These are phyloP conservation scores for Tephrocybe rancida DNA, from an alignment of 768 basidiomycete genomes.

Conservation along the genomic window DNA sequence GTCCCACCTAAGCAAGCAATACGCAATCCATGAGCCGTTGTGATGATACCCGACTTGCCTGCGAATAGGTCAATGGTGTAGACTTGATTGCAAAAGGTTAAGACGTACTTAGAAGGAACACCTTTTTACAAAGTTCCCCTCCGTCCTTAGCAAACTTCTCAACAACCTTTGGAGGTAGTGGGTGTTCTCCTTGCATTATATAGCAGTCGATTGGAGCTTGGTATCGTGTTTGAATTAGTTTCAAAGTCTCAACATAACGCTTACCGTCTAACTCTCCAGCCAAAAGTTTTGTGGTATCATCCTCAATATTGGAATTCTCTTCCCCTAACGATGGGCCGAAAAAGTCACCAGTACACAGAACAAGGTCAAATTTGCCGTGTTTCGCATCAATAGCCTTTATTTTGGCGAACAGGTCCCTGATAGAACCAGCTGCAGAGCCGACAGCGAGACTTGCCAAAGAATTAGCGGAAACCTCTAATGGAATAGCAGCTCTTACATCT, in stretches of 20 bases:
- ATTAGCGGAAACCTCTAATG: constrained; percentile 1
- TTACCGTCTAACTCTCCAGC: constrained; percentile 69
- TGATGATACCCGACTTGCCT: constrained; percentile 85
- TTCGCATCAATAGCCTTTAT: constrained; percentile 85
- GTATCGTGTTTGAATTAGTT: constrained; percentile 13
- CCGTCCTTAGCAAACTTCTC: constrained; percentile 75
- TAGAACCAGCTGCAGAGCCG: constrained; percentile 76
- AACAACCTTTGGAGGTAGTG: constrained; percentile 72
- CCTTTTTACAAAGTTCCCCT: constrained; percentile 79
- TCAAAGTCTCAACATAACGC: constrained; percentile 10
- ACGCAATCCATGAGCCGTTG: constrained; percentile 76
- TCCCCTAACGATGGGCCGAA: constrained; percentile 56
- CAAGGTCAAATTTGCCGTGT: constrained; percentile 90
- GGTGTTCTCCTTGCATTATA: constrained; percentile 85
- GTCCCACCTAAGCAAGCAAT: constrained; percentile 86
- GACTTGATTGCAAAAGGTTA: constrained; percentile 2
- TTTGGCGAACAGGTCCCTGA: constrained; percentile 77
- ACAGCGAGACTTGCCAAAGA: constrained; percentile 58
- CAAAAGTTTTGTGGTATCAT: constrained; percentile 63
- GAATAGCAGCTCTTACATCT: constrained; percentile 31
- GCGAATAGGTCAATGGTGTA: not conserved
- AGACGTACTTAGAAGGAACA: constrained; percentile 82
- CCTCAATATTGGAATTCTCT: constrained; percentile 34
- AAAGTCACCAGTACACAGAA: constrained; percentile 84
- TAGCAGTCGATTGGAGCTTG: constrained; percentile 89